Evolutionary conservation across 2,329 filamentous ascomycete species (phyloP), one percentile per base, ranked within the genome.

Genomic region (Neophaeococcomyces mojaviensis): DNA sequence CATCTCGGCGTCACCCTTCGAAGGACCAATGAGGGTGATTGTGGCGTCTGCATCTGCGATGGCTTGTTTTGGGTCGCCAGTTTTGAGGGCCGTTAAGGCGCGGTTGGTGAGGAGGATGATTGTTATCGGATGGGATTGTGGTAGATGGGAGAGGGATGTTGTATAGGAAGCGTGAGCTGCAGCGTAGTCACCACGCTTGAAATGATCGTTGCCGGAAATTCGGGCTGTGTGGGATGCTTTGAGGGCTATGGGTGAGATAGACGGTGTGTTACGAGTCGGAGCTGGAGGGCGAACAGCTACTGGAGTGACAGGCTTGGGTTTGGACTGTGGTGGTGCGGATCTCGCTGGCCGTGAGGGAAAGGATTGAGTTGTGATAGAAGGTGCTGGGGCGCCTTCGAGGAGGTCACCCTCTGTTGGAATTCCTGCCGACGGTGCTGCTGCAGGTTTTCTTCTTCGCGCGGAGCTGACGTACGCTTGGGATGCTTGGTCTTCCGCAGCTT

Each of bases 71-170:
- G 90, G 86, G 57, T 94, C 88, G 38, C 92, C 92, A 0, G 85
- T 90, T 66, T 97, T 97, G 46, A 97, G 73, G 3, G 84, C 83
- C 1, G 90, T 96, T 53, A 97, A 73, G 3, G 92, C 86, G 44
- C 88, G 86, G 62, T 98, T 98, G 57, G 86, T 90, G 18, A 94
- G 79, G 5, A 97, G 76, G n/a, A 97, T 72, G 49, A 97, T 92
- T 15, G 79, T 79, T 19, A 97, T 73, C 0, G 90, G 90, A 62
- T 98, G 92, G 3, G 74, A 76, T 12, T 78, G 66, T 1, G 92
- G 92, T 26, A 98, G 72, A 31, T 80, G 78, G 1, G 76, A 70
- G 2, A 98, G 71, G 1, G 92, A 88, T 24, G 78, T 77, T 0
- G 85, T 81, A 64, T 97, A 98, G 1, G 84, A 82, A 16, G 80